Base-by-base conservation (phyloP, 2,329 filamentous ascomycete species). In the Didymella exigua region DNA sequence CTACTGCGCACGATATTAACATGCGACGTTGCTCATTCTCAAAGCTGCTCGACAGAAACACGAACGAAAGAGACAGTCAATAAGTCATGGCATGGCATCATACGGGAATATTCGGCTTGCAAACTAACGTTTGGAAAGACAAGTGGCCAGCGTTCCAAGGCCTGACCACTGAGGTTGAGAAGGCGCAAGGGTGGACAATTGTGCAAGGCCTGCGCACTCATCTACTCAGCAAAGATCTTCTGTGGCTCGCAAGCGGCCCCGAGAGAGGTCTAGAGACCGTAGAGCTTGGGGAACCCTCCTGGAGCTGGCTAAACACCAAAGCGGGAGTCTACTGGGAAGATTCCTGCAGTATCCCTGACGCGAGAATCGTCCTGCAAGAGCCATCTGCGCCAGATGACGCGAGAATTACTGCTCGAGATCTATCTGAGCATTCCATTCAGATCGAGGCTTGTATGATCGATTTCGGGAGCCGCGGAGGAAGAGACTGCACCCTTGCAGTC, bases 111-210 rank as follows among this genome's bases (percentile, higher is more conserved):
- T 31, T 46, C 43, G 5, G 9, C n/a, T 7, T 46, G 43, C n/a
- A 19, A 26, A 23, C 19, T 46, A 5, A 45, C 43, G 19, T 27
- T 9, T 46, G 31, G 30, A 40, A 48, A 24, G 45, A 48, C 11
- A 30, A 33, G 41, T 42, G 29, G 36, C 36, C 29, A 7, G 46
- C 46, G 10, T 49, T 49, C 11, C 46, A 49, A 34, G 46, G 46
- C 14, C 46, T 49, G 6, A 18, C 36, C 9, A 42, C 3, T 11
- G 46, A 33, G 33, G 29, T 49, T 26, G 27, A 37, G 11, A 42
- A 49, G 8, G 46, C 16, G 3, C 46, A 34, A 5, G 14, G 14
- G 4, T 49, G 46, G 46, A 29, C 10, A 4, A 41, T 49, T 24
- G 37, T 42, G 24, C 46, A 49, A 19, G 37, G 46, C 8, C n/a